Evolutionary conservation across 805 yeast genomes (phyloP).

Genomic region (Barnettozyma sucrosica): DNA sequence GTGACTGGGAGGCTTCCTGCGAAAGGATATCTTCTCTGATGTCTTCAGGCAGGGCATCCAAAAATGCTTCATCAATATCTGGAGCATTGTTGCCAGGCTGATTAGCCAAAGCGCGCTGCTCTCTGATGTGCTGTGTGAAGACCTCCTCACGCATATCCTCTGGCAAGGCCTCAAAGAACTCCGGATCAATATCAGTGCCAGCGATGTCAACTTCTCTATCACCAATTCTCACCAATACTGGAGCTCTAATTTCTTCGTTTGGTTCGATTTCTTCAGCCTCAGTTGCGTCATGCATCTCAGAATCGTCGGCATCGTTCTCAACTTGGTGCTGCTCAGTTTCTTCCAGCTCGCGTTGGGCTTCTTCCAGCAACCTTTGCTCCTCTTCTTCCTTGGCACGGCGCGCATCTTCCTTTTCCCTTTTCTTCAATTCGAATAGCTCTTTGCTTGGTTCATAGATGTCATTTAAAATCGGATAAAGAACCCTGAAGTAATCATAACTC

Average conservation of each 20-base stretch:
- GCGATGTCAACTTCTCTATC: slow-evolving; percentile 78
- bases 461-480: slow-evolving; percentile 40
- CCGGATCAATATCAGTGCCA: slow-evolving; percentile 90
- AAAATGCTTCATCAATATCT: slow-evolving; percentile 74
- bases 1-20: slow-evolving; percentile 37
- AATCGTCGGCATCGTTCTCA: slow-evolving; percentile 5
- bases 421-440: slow-evolving; percentile 24
- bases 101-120: slow-evolving; percentile 56
- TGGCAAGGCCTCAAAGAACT: slow-evolving; percentile 82
- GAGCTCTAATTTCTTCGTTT: slow-evolving; percentile 29
- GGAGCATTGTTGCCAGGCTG: slow-evolving; percentile 40
- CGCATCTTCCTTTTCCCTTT: slow-evolving; percentile 25
- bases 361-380: slow-evolving; percentile 19
- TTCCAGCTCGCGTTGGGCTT: slow-evolving; percentile 12
- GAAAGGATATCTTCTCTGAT: slow-evolving; percentile 57
- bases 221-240: slow-evolving; percentile 67
- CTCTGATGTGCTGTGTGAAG: slow-evolving; percentile 75
- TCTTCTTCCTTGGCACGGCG: slow-evolving; percentile 25
- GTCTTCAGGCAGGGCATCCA: slow-evolving; percentile 70
- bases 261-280: slow-evolving; percentile 7
- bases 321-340: slow-evolving; percentile 9
- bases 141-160: slow-evolving; percentile 93
- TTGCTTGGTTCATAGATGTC: slow-evolving; percentile 44
- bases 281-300: slow-evolving; percentile 4
- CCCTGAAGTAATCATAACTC: slow-evolving; percentile 30